These are phyloP conservation scores for Lachnellula suecica DNA, from an alignment of 2,329 filamentous ascomycete genomes.

Conservation along the genomic window DNA sequence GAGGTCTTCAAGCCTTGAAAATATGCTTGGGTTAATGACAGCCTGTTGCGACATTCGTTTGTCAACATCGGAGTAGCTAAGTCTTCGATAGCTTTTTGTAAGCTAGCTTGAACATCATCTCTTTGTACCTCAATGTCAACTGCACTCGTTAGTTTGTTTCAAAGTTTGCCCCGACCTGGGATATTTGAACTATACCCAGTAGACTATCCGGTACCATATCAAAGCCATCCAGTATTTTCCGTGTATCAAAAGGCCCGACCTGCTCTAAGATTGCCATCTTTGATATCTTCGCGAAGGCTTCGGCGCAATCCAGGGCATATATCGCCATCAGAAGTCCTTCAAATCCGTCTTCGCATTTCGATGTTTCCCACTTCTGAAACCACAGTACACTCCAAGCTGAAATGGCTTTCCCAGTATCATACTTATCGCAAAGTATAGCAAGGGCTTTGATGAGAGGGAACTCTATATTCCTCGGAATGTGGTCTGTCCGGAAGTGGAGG, in stretches of 20 bases:
- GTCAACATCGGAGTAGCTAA: neutral
- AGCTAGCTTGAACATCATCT: neutral
- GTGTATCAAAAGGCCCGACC: neutral
- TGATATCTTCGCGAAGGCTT: neutral
- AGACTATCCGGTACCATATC: neutral
- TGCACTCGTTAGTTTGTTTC: neutral
- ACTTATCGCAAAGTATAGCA: conserved; percentile 3
- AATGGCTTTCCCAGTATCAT: neutral
- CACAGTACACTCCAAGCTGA: neutral
- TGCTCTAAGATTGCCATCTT: neutral
- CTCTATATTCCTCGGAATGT: neutral
- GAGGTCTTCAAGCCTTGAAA: neutral
- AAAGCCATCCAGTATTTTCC: neutral
- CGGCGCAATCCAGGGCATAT: neutral
- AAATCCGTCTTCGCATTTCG: neutral
- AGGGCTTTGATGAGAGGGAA: neutral
- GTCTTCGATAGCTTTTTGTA: neutral
- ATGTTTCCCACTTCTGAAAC: neutral
- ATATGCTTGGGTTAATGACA: neutral
- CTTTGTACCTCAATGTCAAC: neutral
- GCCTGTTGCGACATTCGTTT: neutral
- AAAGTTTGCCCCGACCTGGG: neutral
- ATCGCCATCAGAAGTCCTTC: neutral
- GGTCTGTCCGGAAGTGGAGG: neutral
- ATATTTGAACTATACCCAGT: neutral